Conservation (phyloP, 2,329 filamentous ascomycete species). For the Triangularia verruculosa region DNA sequence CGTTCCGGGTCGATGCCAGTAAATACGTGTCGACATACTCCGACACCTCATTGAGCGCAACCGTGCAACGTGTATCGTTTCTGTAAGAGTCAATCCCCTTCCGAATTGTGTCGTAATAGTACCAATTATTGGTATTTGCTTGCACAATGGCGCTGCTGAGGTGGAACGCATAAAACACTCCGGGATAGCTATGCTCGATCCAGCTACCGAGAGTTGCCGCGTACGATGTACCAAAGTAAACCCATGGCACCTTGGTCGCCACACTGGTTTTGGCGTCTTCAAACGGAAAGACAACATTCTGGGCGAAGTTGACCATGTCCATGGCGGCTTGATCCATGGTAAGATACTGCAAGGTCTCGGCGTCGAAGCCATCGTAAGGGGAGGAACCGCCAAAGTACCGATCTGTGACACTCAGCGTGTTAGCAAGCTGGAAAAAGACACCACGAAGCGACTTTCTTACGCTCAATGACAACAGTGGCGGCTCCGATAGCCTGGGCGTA, state of each 20-base stretch:
- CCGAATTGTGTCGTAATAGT: conserved; percentile 27
- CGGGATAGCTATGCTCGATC: conserved; percentile 25
- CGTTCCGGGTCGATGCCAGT: conserved; percentile 11
- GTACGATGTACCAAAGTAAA: conserved; percentile 25
- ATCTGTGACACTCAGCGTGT: conserved; percentile 8
- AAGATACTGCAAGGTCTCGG: conserved; percentile 26
- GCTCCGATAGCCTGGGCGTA: conserved; percentile 23
- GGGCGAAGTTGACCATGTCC: conserved; percentile 26
- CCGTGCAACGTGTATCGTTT: conserved; percentile 20
- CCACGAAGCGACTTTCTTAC: conserved; percentile 8
- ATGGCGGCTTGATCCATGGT: conserved; percentile 24
- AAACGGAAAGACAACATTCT: conserved; percentile 22
- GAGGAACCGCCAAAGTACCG: conserved; percentile 26
- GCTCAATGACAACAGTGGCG: conserved; percentile 24
- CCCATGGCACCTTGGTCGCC: conserved; percentile 23
- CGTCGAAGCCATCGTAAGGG: conserved; percentile 24
- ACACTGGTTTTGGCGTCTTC: conserved; percentile 20
- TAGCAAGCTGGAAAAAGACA: background rate
- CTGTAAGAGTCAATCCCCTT: conserved; percentile 23
- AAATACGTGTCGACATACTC: conserved; percentile 22
- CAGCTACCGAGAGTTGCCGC: conserved; percentile 25
- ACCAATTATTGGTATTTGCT: conserved; percentile 24
- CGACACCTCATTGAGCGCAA: conserved; percentile 18
- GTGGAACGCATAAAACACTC: conserved; percentile 25
- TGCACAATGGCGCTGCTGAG: conserved; percentile 26